These are phyloP conservation scores for Plasmodium reichenowi DNA, from an alignment of 169 alveolate genomes.

Conservation along the genomic window DNA sequence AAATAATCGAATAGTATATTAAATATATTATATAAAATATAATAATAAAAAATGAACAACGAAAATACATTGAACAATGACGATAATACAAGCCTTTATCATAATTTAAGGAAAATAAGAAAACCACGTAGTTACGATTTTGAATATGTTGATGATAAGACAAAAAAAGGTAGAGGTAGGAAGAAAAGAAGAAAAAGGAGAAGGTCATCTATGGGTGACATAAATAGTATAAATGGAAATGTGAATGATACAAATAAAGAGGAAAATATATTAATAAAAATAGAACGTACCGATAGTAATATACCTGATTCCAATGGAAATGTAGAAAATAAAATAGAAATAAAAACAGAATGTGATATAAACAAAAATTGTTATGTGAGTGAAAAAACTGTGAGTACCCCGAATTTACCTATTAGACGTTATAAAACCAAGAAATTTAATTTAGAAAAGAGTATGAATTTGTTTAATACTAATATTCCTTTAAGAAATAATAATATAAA, in stretches of 20 bases:
- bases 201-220: conserved; percentile 27
- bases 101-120: conserved; percentile 71
- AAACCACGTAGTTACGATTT: conserved; percentile 68
- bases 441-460: conserved; percentile 26
- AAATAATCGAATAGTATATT: not conserved
- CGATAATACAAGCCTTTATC: conserved; percentile 37
- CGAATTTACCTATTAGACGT: conserved; percentile 4
- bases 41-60: conserved; percentile 33
- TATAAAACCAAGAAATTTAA: conserved; percentile 33
- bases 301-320: conserved; percentile 1
- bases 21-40: not conserved
- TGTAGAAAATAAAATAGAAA: not conserved
- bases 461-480: conserved; percentile 47
- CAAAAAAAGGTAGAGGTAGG: conserved; percentile 25
- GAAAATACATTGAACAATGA: conserved; percentile 49
- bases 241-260: not conserved
- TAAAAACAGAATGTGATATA: not conserved
- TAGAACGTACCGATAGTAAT: conserved; percentile 14
- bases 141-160: conserved; percentile 46
- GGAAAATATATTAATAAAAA: conserved; percentile 11
- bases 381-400: not conserved
- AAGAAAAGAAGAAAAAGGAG: conserved; percentile 43
- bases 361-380: not conserved
- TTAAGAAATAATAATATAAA: conserved; percentile 57
- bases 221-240: conserved; percentile 10